Evolutionary conservation across 768 basidiomycete species (phyloP).

Genomic region (Suillus discolor): DNA sequence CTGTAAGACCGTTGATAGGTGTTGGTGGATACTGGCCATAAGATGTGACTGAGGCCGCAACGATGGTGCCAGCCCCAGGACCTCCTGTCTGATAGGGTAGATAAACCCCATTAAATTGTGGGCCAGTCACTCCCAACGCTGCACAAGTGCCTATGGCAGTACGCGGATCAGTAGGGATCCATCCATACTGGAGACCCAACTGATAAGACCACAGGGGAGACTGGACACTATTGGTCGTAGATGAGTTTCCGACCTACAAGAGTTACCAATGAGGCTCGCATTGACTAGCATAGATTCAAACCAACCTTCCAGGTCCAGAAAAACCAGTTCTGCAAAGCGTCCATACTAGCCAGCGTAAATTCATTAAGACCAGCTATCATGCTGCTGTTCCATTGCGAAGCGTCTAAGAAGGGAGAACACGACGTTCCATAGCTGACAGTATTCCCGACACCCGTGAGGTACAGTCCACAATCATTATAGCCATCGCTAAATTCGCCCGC

Average conservation of each 20-base stretch:
- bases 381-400: conserved; percentile 51
- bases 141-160: conserved; percentile 65
- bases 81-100: conserved; percentile 72
- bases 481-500: conserved; percentile 80
- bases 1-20: conserved; percentile 47
- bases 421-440: conserved; percentile 29
- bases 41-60: conserved; percentile 39
- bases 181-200: conserved; percentile 71
- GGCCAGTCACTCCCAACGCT: conserved; percentile 46
- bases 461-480: conserved; percentile 66
- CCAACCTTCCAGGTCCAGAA: conserved; percentile 82
- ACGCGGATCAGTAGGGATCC: conserved; percentile 78
- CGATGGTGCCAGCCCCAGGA: conserved; percentile 52
- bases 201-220: conserved; percentile 72
- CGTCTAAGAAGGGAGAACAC: conserved; percentile 50
- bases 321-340: conserved; percentile 67
- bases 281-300: conserved; percentile 8
- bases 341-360: conserved; percentile 62
- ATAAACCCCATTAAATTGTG: conserved; percentile 54
- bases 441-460: conserved; percentile 38
- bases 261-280: background rate
- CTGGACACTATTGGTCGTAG: conserved; percentile 45
- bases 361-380: conserved; percentile 53
- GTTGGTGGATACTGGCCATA: conserved; percentile 59
- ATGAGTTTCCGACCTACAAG: conserved; percentile 57